These are phyloP conservation scores for Claviceps africana DNA, from an alignment of 2,329 filamentous ascomycete species.

Conservation along the genomic window DNA sequence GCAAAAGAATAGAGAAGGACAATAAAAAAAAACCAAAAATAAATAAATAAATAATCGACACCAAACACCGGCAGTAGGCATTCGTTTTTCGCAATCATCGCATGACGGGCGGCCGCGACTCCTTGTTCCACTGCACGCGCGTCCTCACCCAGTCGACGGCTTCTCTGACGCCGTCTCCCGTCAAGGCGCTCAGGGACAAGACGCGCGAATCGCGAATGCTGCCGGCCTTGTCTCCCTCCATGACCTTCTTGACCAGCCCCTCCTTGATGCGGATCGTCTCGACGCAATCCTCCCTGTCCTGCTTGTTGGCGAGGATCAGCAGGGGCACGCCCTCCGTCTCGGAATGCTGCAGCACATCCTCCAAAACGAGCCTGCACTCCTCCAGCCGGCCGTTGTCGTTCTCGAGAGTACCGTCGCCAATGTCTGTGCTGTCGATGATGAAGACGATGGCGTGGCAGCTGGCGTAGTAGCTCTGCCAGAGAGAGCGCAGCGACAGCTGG, in stretches of 20 bases:
- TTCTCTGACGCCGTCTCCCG: constrained; percentile 74
- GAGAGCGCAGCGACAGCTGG: constrained; percentile 71
- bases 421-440: constrained; percentile 88
- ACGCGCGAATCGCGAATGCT: constrained; percentile 84
- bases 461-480: constrained; percentile 94
- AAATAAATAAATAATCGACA: not conserved
- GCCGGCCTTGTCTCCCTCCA: constrained; percentile 80
- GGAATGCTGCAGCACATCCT: constrained; percentile 74
- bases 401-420: constrained; percentile 65
- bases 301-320: constrained; percentile 89
- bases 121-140: constrained; percentile 92
- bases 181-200: constrained; percentile 81
- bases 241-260: constrained; percentile 84
- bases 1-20: not conserved
- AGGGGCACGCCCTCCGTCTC: constrained; percentile 87
- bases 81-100: constrained; percentile 37
- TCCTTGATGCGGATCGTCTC: constrained; percentile 97
- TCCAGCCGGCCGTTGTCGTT: constrained; percentile 50
- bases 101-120: constrained; percentile 83
- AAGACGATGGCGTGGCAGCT: constrained; percentile 95
- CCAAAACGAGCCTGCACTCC: constrained; percentile 79
- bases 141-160: constrained; percentile 95
- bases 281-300: constrained; percentile 92
- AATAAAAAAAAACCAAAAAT: not conserved
- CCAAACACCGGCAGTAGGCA: not conserved